phyloP scores from a whole-genome alignment of 2,329 filamentous ascomycete genomes.

The Pseudogymnoascus sp. region DNA sequence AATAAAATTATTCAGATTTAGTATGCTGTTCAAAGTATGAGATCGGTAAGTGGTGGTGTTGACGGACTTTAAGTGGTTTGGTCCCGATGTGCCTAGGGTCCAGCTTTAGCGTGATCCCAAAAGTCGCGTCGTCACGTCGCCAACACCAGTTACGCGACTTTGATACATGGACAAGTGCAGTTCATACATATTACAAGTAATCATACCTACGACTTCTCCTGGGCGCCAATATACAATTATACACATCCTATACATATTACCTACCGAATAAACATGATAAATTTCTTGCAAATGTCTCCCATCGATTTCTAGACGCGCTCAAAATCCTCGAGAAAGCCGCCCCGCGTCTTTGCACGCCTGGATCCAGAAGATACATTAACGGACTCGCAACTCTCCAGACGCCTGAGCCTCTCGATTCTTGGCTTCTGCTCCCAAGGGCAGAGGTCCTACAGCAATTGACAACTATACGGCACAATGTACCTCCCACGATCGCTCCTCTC shows the following conservation, averaged over 20 bases:
- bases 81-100: background rate
- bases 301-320: background rate
- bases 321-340: background rate
- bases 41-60: background rate
- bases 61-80: background rate
- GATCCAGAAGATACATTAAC: background rate
- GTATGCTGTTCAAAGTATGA: background rate
- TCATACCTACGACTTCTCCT: background rate
- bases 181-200: background rate
- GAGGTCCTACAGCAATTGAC: background rate
- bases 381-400: background rate
- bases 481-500: conserved; percentile 83
- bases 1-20: background rate
- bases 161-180: background rate
- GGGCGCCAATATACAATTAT: background rate
- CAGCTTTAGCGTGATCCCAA: background rate
- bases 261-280: background rate
- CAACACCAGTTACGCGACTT: conserved; percentile 8
- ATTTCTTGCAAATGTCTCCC: background rate
- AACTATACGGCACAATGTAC: conserved; percentile 60
- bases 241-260: conserved; percentile 2
- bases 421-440: conserved; percentile 8
- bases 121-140: conserved; percentile 7
- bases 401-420: conserved; percentile 1
- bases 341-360: background rate